These are phyloP conservation scores for Mycena alexandri DNA, from an alignment of 768 basidiomycete species.

Conservation along the genomic window DNA sequence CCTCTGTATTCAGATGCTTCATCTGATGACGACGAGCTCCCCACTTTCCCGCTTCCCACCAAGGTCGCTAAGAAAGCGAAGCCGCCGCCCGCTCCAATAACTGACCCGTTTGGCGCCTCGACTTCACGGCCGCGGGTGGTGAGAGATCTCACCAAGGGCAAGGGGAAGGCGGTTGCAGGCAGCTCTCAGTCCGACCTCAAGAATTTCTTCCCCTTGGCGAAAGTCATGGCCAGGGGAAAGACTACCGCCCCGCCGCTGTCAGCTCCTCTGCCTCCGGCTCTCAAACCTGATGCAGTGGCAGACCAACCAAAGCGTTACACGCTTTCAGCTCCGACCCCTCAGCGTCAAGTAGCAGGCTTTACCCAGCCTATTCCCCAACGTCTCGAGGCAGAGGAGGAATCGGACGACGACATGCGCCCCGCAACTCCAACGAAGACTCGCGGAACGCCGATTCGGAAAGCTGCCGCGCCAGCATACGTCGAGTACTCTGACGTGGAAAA, in stretches of 20 bases:
- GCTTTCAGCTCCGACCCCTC: slow-evolving; percentile 26
- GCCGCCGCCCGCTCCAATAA: neutral
- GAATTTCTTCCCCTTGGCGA: slow-evolving; percentile 37
- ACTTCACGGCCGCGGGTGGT: slow-evolving; percentile 21
- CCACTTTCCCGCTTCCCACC: slow-evolving; percentile 2
- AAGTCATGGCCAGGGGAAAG: slow-evolving; percentile 18
- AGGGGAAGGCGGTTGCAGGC: slow-evolving; percentile 28
- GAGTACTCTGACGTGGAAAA: slow-evolving; percentile 18
- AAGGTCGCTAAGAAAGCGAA: slow-evolving; percentile 8
- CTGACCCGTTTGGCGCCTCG: slow-evolving; percentile 1
- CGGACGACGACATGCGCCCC: slow-evolving; percentile 12
- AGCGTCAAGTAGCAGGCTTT: slow-evolving; percentile 3
- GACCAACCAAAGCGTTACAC: neutral
- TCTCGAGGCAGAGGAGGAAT: slow-evolving; percentile 14
- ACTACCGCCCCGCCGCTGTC: slow-evolving; percentile 18
- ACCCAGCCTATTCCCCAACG: neutral
- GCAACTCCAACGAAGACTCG: slow-evolving; percentile 20
- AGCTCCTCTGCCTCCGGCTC: slow-evolving; percentile 10
- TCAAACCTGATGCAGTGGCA: neutral
- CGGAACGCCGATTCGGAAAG: neutral
- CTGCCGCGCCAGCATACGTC: slow-evolving; percentile 2
- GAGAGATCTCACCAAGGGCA: slow-evolving; percentile 38
- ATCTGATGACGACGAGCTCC: slow-evolving; percentile 30
- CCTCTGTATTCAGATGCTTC: slow-evolving; percentile 15
- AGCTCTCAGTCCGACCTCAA: slow-evolving; percentile 25